Evolutionary conservation across 805 yeast species (phyloP), one percentile per base, ranked within the genome.

Genomic region (Vanderwaltozyma verrucispora): DNA sequence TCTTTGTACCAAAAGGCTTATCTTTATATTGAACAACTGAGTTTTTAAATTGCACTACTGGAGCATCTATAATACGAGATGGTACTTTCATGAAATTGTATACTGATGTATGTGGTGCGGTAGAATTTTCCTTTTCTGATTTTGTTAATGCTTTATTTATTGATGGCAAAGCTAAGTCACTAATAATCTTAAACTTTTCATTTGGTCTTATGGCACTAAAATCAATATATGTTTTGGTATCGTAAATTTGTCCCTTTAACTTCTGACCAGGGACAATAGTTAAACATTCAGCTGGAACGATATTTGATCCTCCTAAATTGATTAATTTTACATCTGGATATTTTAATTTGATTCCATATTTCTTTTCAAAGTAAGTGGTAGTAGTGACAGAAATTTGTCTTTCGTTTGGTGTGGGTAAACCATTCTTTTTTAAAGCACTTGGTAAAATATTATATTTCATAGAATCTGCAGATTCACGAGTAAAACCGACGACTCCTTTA

Each of bases 11-110:
- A 30, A 32, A 49, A 23, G 45, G 48, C 20, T 39, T 43, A 26
- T 44, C 49, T 24, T 38, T 32, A 28, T 46, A 41, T 12, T 25
- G 33, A 11, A 47, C 30, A 5, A 27, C 30, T 15, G 48, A 26
- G 5, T 32, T 24, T 19, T 42, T 41, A 33, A 37, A 47, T 33
- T 44, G 44, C 34, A 49, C 46, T 16, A 42, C 40, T 23, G 53
- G 53, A n/a, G 53, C 45, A 30, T 49, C 51, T 29, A 49, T 46
- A 33, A 49, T 43, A 32, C 51, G 46, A 23, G 51, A 47, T 36
- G 53, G 51, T 20, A 49, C 51, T 19, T 31, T 47, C 32, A 49
- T 34, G 40, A 49, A 48, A 20, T 33, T 31, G 30, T 36, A 41
- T 9, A 25, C 30, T 12, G 46, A 27, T 7, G 6, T 9, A 7